Conservation (phyloP, 176 grass and related monocot species). For the Olyra latifolia region DNA sequence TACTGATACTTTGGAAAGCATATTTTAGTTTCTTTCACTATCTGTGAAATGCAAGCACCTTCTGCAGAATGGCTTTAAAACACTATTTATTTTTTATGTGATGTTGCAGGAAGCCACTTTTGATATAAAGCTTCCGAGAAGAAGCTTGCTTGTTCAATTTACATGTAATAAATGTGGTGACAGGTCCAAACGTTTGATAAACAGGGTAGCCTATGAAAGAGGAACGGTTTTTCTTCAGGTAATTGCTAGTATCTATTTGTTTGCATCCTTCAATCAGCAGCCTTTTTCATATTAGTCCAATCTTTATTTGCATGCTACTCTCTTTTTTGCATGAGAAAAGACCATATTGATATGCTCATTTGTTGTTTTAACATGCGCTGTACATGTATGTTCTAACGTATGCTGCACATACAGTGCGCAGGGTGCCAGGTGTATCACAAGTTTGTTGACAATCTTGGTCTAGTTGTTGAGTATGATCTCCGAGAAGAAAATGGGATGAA, state of each 20-base stretch:
- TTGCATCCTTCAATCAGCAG: constrained; percentile 7
- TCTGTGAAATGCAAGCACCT: not conserved
- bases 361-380: not conserved
- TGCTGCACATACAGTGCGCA: constrained; percentile 54
- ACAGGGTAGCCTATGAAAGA: constrained; percentile 81
- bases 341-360: not conserved
- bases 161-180: constrained; percentile 88
- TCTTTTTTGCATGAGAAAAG: constrained; percentile 3
- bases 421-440: constrained; percentile 93
- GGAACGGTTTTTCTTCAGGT: constrained; percentile 97
- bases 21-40: not conserved
- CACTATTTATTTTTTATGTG: not conserved
- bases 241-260: constrained; percentile 19
- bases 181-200: constrained; percentile 77
- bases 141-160: constrained; percentile 88
- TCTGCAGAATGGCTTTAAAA: not conserved
- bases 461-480: constrained; percentile 89
- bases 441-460: constrained; percentile 95
- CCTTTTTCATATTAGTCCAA: constrained; percentile 24
- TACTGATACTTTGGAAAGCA: not conserved
- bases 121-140: constrained; percentile 88
- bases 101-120: constrained; percentile 48
- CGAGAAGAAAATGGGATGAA: constrained; percentile 45
- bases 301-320: not conserved
- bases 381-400: constrained; percentile 27